Evolutionary conservation across 495 filamentous ascomycete genomes (phyloP), one percentile per base, ranked within the genome.

Genomic region (Aspergillus sparsus): DNA sequence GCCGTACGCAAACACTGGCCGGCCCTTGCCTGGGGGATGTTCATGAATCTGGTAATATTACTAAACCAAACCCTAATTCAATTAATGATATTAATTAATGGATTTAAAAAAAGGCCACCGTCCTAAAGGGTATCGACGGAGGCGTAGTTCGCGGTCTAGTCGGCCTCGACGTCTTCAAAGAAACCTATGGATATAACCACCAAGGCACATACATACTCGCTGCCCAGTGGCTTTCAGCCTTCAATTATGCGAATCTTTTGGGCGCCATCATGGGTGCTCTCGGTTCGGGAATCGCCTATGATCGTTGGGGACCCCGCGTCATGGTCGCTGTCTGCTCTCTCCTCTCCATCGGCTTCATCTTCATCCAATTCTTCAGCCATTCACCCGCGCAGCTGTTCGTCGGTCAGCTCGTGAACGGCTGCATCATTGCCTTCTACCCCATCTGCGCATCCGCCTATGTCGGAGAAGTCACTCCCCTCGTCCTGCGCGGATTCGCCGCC

Each of bases 201-300:
- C 53, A 68, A 2, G 69, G 68, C 37, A 51, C 56, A 10, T 70
- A 68, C 49, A 65, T 72, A 13, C 60, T 74, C 11, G 66, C 66
- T 1, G 65, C 71, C 0, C 63, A 60, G 2, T 74, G 71, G 71
- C 46, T 67, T 9, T 68, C 68, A 0, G 70, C 71, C 12, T 72
- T 90, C 65, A 93, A 93, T 71, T 90, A 90, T 56, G 91, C 91
- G 32, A 85, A 86, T 72, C 78, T 89, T 12, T 77, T 80, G 41
- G 91, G 91, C 13, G 80, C 78, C 27, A 70, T 90, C 64, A 73
- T 93, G 54, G 82, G 81, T 27, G 92, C 89, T 1, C 60, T 74
- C 7, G 56, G 58, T 34, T 68, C 68, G 0, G 71, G 69, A 12
- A 34, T 66, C 44, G 65, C 64, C 6, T 69, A 71, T 32, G 68